Conservation (phyloP, 805 yeast species). For the Brettanomyces custersianus region DNA sequence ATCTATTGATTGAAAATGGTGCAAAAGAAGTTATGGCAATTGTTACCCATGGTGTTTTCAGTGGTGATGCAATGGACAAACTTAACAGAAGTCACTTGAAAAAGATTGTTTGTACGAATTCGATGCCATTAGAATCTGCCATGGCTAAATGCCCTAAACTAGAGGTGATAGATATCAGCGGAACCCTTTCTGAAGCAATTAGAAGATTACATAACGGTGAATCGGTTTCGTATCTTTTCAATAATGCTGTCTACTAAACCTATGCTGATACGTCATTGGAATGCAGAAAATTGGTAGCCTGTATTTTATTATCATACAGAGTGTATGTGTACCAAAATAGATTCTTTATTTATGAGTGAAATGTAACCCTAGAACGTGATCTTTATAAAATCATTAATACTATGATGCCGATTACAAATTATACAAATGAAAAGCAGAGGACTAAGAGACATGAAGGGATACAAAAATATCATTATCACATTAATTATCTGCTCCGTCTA, state of each 20-base stretch:
- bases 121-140: slow-evolving; percentile 69
- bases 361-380: too few species aligned
- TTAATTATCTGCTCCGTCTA: too few species aligned
- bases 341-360: too few species aligned
- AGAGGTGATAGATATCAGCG: slow-evolving; percentile 61
- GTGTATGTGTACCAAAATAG: too few species aligned
- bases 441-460: too few species aligned
- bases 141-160: slow-evolving; percentile 48
- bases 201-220: slow-evolving; percentile 85
- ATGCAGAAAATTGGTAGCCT: too few species aligned
- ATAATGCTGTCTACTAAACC: slow-evolving; percentile 47
- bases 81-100: slow-evolving; percentile 60
- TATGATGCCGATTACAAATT: too few species aligned
- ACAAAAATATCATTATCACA: too few species aligned
- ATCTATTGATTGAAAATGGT: slow-evolving; percentile 54
- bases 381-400: too few species aligned
- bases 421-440: too few species aligned
- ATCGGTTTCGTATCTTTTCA: slow-evolving; percentile 71
- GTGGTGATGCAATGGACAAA: slow-evolving; percentile 66
- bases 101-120: slow-evolving; percentile 69
- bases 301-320: too few species aligned
- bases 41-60: slow-evolving; percentile 73
- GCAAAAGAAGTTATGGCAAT: slow-evolving; percentile 73
- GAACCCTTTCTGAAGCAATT: slow-evolving; percentile 72
- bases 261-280: not conserved